Conservation (phyloP, 495 filamentous ascomycete genomes). For the Penicillium subrubescens region DNA sequence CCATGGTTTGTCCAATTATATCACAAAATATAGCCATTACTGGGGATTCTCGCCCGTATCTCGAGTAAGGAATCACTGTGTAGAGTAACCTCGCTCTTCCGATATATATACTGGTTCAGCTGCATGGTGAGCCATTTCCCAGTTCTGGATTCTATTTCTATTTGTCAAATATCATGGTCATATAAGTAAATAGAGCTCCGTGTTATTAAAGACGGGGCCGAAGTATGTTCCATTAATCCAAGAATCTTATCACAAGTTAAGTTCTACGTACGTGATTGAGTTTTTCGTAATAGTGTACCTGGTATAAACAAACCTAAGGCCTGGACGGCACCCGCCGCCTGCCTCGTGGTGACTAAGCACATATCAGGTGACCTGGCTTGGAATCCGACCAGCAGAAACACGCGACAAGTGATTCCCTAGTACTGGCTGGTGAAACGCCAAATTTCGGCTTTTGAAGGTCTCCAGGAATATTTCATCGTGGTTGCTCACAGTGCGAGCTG, state of each 20-base stretch:
- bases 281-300: background rate
- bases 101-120: background rate
- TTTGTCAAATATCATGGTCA: no score
- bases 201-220: no score
- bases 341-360: background rate
- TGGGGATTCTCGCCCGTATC: background rate
- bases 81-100: background rate
- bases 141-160: no score
- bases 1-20: background rate
- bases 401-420: background rate
- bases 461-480: background rate
- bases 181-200: no score
- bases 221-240: no score
- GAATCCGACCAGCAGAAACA: background rate
- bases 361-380: background rate
- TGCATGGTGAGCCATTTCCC: background rate
- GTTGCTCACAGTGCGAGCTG: background rate
- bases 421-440: background rate
- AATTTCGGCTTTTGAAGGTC: background rate
- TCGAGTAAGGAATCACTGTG: background rate
- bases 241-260: no score
- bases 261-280: no score
- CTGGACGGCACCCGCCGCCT: background rate
- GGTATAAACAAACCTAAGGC: background rate
- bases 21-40: conserved; percentile 7